Evolutionary conservation across 176 grass and related monocot genomes (phyloP), one percentile per base, ranked within the genome.

Genomic region (Oryza rufipogon): DNA sequence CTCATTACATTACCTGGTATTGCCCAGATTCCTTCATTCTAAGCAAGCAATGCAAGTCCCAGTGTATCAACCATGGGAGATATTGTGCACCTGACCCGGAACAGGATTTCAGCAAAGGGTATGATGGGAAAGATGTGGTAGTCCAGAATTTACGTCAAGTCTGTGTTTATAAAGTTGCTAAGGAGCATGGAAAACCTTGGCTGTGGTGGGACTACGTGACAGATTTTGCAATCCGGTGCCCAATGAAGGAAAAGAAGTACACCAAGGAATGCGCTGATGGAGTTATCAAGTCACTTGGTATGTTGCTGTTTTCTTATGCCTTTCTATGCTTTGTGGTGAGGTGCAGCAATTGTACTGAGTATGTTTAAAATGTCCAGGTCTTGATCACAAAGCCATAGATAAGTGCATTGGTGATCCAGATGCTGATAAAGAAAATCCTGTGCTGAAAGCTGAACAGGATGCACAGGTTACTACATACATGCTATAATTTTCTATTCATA

Each of bases 1-100:
- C 91, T 26, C 94, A 94, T 78, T 97, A 97, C 68, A 97, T 97
- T 60, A 97, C 94, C 28, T 97, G 94, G 94, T 94, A 91, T 46
- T 97, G 89, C 66, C 92, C 94, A 22, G 90, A 91, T 83, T 88
- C 93, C 54, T 95, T 90, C 75, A 61, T 86, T 22, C 26, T 88
- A 60, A 95, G 93, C 83, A 95, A 92, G 74, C 90, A 95, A 47
- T 95, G 93, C 80, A 95, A 95, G 38, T 90, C 85, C 42, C 93
- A 95, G 86, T 95, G 90, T 67, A 95, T 95, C 80, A 95, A 95
- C 83, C 82, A 86, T 14, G 93, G 93, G 65, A 85, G 93, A 69
- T 95, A 95, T 22, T 95, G 93, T 41, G 93, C 90, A 38, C 93
- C 93, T 54, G 93, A 95, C 60, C 90, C 90, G 1, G 90, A 92